These are phyloP conservation scores for Gypsophila paniculata DNA, from an alignment of 179 eudicot genomes.

Conservation along the genomic window DNA sequence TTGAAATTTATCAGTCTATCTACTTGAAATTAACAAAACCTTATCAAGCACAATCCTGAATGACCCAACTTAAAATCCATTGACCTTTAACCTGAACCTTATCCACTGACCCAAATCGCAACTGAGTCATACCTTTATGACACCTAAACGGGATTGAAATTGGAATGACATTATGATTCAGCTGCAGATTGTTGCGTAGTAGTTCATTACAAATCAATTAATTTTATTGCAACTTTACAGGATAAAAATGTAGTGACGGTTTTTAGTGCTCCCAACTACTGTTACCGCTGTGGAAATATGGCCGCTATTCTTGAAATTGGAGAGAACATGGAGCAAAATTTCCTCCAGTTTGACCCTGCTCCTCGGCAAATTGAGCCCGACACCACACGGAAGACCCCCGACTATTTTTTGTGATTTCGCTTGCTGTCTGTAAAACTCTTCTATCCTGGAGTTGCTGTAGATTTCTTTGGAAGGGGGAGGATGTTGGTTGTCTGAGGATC, in stretches of 20 bases:
- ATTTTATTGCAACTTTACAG: conserved; percentile 31
- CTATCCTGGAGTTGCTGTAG: conserved; percentile 41
- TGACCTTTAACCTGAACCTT: too few relatives aligned
- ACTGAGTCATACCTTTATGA: too few relatives aligned
- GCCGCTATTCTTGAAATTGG: conserved; percentile 94
- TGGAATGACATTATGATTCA: too few relatives aligned
- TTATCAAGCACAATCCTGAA: too few relatives aligned
- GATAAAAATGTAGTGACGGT: conserved; percentile 92
- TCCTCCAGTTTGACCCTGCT: conserved; percentile 91
- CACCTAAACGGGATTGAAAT: too few relatives aligned
- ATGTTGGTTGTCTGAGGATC: conserved; percentile 39
- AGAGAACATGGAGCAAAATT: conserved; percentile 91
- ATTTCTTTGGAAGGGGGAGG: conserved; percentile 34
- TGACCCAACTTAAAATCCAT: too few relatives aligned
- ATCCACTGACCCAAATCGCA: too few relatives aligned
- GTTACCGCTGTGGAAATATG: conserved; percentile 93
- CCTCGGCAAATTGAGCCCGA: conserved; percentile 91
- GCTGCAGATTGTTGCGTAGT: too few relatives aligned
- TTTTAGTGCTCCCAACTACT: conserved; percentile 93
- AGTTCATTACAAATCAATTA: background rate
- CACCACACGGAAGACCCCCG: conserved; percentile 89
- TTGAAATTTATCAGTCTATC: too few relatives aligned
- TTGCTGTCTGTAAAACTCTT: conserved; percentile 32
- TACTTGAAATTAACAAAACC: too few relatives aligned
- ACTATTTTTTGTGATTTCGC: conserved; percentile 73